Conservation (phyloP, 2,329 filamentous ascomycete genomes). For the Trichoderma sp. region DNA sequence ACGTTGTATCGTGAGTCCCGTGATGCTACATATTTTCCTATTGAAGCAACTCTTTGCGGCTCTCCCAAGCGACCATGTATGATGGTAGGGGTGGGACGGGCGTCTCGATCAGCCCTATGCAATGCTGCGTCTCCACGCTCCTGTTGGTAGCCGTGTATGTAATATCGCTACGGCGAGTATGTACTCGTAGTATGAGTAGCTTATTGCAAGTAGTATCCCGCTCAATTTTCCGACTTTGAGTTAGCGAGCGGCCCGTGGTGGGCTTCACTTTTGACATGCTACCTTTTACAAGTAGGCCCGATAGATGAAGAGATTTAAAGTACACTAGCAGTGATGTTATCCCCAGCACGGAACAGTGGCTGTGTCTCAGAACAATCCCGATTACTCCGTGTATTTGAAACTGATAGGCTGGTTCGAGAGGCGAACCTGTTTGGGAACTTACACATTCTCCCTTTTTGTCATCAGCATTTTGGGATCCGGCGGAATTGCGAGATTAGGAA, state of each 20-base stretch:
- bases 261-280: background rate
- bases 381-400: background rate
- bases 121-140: constrained; percentile 10
- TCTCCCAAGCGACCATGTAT: background rate
- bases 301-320: background rate
- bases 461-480: background rate
- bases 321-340: background rate
- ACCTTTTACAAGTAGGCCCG: background rate
- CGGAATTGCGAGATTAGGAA: background rate
- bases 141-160: background rate
- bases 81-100: background rate
- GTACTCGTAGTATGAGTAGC: background rate
- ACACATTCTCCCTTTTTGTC: background rate
- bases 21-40: too few relatives aligned
- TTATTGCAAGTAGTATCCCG: background rate
- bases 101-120: constrained; percentile 16
- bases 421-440: background rate
- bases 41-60: background rate
- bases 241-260: background rate
- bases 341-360: background rate
- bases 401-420: background rate
- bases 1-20: background rate
- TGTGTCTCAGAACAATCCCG: background rate
- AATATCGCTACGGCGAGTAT: background rate
- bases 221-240: background rate